Conservation (phyloP, 2,329 filamentous ascomycete species). For the Aspergillus sp. region DNA sequence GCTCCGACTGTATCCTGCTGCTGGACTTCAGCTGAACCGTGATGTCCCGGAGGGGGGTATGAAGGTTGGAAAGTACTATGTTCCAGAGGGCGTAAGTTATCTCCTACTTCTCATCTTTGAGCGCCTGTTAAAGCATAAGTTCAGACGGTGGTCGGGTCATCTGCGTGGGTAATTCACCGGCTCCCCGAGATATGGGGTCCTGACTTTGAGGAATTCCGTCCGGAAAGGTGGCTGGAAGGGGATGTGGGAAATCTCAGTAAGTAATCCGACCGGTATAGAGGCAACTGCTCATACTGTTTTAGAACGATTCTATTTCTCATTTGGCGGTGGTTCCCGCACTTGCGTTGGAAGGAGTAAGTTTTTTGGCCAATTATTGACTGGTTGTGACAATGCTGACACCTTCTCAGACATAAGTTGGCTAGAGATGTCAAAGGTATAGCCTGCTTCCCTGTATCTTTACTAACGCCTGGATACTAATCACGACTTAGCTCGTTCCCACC, state of each 20-base stretch:
- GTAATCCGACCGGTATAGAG: neutral
- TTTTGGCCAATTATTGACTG: neutral
- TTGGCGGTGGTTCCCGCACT: neutral
- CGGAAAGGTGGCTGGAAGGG: conserved; percentile 5
- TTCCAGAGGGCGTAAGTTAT: neutral
- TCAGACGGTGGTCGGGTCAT: neutral
- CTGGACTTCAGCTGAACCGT: neutral
- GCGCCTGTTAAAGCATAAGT: neutral
- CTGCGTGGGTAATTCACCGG: neutral
- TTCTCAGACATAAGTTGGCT: neutral
- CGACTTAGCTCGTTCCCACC: neutral
- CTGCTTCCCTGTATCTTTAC: no score
- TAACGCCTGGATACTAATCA: neutral
- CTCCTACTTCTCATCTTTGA: neutral
- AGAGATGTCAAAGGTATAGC: neutral
- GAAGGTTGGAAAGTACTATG: neutral
- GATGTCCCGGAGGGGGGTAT: neutral
- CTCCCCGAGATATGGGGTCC: neutral
- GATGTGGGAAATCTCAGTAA: neutral
- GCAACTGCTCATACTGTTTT: neutral
- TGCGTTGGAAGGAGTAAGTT: conserved; percentile 6
- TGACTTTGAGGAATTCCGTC: conserved; percentile 4
- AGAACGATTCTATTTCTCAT: conserved; percentile 7
- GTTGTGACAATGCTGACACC: neutral
- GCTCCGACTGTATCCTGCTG: conserved; percentile 2